Percentiles rank a stretch among this genome's conserved stretches.
These are phyloP conservation scores for Venustampulla echinocandica DNA, from an alignment of 495 filamentous ascomycete genomes.

Conservation along the genomic window DNA sequence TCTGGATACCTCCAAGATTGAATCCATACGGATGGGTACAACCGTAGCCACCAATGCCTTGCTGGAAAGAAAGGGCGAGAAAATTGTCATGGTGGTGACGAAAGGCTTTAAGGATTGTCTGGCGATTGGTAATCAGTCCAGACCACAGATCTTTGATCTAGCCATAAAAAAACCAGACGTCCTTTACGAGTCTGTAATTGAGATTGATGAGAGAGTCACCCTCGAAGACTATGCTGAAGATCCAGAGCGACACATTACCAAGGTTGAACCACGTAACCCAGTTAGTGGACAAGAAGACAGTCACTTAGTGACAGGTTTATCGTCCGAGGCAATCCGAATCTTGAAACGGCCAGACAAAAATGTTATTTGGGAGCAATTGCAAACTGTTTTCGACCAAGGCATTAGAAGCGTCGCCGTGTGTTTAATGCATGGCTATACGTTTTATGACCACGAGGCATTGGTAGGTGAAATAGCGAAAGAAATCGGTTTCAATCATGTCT, in stretches of 20 bases:
- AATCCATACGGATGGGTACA: slow-evolving; percentile 82
- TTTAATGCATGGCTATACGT: slow-evolving; percentile 76
- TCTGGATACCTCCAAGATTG: slow-evolving; percentile 75
- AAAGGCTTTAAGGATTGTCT: slow-evolving; percentile 91
- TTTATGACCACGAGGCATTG: slow-evolving; percentile 62
- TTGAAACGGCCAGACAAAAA: slow-evolving; percentile 48
- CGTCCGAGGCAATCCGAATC: slow-evolving; percentile 62
- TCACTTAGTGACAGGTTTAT: slow-evolving; percentile 56
- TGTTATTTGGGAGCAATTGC: slow-evolving; percentile 43
- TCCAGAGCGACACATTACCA: slow-evolving; percentile 48
- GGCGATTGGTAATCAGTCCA: slow-evolving; percentile 76
- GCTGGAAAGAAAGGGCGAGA: slow-evolving; percentile 88
- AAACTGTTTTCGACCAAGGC: slow-evolving; percentile 51
- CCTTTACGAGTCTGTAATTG: slow-evolving; percentile 65
- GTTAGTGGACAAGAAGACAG: slow-evolving; percentile 28
- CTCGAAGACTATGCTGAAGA: slow-evolving; percentile 84
- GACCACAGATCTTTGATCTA: slow-evolving; percentile 77
- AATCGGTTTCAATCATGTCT: slow-evolving; percentile 69
- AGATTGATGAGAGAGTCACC: slow-evolving; percentile 78
- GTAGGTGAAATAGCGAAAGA: slow-evolving; percentile 59
- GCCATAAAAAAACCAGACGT: slow-evolving; percentile 73
- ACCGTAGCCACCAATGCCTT: slow-evolving; percentile 86
- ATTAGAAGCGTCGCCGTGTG: slow-evolving; percentile 68
- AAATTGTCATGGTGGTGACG: slow-evolving; percentile 83
- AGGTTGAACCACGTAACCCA: slow-evolving; percentile 38